Base-by-base conservation (phyloP, 371 early-diverging fungal species). In the Mucor lusitanicus region DNA sequence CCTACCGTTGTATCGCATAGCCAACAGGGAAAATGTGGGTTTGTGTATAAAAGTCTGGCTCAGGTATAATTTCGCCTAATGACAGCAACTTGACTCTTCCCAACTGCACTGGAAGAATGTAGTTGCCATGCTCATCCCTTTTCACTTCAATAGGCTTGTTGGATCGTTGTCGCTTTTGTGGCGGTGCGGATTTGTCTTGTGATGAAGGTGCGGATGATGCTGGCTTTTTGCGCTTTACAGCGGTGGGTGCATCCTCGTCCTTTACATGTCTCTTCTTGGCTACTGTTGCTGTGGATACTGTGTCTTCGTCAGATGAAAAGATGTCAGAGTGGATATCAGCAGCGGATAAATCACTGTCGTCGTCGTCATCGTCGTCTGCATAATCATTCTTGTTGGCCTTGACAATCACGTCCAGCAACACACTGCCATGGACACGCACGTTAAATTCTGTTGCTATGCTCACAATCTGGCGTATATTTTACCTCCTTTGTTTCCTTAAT, bases 11-110 rank as follows among this genome's bases (percentile, higher is more conserved):
- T 40, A 60, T 60, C 21, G 55, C 50, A 39, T 60, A 66, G 2
- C 66, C 66, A 11, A 69, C 55, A 21, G 66, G 66, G 32, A 60
- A 59, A 40, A 66, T 66, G 27, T 66, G 53, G 23, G 59, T 60
- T 44, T 65, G 65, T 17, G 44, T 48, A 35, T 48, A 65, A 59
- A 65, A 65, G 3, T 39, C 27, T 59, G 58, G 59, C 7, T 65
- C 33, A 27, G 65, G 65, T 57, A 65, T 65, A 32, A 65, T 65
- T 19, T 57, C 46, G 15, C 65, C 65, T 25, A 65, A 42, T 1
- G 65, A 58, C 9, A 65, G 32, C 17, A 65, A 17, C 13, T 42
- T 48, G 19, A 48, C 46, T 65, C 48, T 33, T 11, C 65, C 65
- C 15, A 65, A 13, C 15, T 58, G 46, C 11, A 65, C 50, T 23